Conservation (phyloP, 2,329 filamentous ascomycete genomes). For the Chrysoporthe austroafricana region DNA sequence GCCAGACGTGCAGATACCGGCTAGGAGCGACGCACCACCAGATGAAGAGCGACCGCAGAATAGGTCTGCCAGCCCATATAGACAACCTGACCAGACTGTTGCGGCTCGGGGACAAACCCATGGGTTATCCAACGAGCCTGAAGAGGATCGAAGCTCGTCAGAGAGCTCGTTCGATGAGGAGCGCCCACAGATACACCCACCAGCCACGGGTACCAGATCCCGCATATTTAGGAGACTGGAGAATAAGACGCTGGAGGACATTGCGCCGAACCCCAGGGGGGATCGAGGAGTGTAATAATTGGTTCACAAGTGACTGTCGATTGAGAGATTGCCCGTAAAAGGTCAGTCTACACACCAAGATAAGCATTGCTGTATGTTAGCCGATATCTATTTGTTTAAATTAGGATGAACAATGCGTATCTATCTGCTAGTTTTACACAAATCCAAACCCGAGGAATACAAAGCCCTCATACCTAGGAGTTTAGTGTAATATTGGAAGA, state of each 20-base stretch:
- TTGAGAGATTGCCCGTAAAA: neutral
- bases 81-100: neutral
- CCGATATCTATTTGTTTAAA: too few species aligned
- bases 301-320: neutral
- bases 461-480: too few species aligned
- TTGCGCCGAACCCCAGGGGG: constrained; percentile 14
- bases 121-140: neutral
- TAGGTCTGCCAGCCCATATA: neutral
- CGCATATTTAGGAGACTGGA: neutral
- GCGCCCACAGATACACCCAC: neutral
- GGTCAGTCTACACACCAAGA: too few species aligned
- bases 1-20: constrained; percentile 19
- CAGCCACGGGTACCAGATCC: neutral
- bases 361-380: too few species aligned
- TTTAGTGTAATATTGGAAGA: too few species aligned
- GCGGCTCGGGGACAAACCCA: neutral
- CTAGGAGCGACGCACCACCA: neutral
- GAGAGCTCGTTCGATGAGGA: neutral
- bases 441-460: too few species aligned
- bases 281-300: neutral
- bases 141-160: neutral
- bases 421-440: too few species aligned
- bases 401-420: too few species aligned
- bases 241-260: constrained; percentile 23
- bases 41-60: neutral